A percentile compares a stretch with the other conserved stretches of the same genome.
Conservation (phyloP, 495 filamentous ascomycete species). For the Hyaloscypha variabilis region DNA sequence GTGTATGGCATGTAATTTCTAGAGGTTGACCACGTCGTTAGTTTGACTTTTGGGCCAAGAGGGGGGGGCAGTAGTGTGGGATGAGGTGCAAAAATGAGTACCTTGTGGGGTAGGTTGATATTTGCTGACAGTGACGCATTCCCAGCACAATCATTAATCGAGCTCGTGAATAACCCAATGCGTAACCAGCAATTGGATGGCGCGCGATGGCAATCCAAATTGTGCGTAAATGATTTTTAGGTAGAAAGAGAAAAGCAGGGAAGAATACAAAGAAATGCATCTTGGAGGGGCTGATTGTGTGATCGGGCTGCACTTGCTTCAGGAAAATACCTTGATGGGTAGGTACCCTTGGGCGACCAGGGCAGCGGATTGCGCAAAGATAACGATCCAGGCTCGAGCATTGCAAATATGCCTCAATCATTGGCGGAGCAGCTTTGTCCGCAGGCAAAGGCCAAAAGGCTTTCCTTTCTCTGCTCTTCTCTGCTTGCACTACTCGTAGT, state of each 20-base stretch:
- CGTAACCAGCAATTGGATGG: neutral
- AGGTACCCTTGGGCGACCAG: neutral
- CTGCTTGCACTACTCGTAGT: too few relatives aligned
- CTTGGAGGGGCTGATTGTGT: too few relatives aligned
- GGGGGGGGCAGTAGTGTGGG: neutral
- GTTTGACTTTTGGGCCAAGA: neutral
- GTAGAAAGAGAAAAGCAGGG: neutral
- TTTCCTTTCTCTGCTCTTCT: too few relatives aligned
- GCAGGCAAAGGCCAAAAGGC: too few relatives aligned
- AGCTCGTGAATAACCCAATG: neutral
- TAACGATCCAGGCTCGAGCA: neutral
- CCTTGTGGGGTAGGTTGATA: conserved; percentile 15
- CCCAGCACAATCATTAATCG: conserved; percentile 1
- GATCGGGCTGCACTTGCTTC: conserved; percentile 6
- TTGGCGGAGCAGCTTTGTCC: too few relatives aligned
- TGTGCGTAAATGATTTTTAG: neutral
- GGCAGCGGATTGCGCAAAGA: neutral
- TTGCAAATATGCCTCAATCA: too few relatives aligned
- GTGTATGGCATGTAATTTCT: neutral
- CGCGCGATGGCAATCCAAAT: neutral
- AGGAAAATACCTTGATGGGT: conserved; percentile 25
- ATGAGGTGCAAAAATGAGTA: conserved; percentile 4
- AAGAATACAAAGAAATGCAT: too few relatives aligned
- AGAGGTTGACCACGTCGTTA: neutral
- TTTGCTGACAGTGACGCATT: neutral